These are phyloP conservation scores for Calocybe cyanea DNA, from an alignment of 768 basidiomycete species.

Conservation along the genomic window DNA sequence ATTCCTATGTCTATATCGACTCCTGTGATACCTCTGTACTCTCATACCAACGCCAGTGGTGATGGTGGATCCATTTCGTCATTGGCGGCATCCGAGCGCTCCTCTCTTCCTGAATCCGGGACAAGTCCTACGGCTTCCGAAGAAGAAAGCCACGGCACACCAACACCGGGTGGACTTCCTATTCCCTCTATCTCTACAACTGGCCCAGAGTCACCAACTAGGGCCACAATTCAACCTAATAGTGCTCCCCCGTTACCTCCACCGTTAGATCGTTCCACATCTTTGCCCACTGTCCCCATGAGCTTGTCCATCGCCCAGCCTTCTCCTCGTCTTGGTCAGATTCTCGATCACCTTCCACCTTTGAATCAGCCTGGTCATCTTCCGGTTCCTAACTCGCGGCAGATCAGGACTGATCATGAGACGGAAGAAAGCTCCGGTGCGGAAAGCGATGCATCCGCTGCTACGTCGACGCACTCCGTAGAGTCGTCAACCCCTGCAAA, in stretches of 20 bases:
- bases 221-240: slow-evolving; percentile 17
- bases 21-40: slow-evolving; percentile 33
- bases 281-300: slow-evolving; percentile 5
- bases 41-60: slow-evolving; percentile 23
- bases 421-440: slow-evolving; percentile 37
- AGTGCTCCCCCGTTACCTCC: slow-evolving; percentile 1
- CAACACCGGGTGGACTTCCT: slow-evolving; percentile 37
- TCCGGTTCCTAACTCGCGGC: slow-evolving; percentile 3
- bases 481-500: slow-evolving; percentile 13
- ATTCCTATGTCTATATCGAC: slow-evolving; percentile 38
- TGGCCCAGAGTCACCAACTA: slow-evolving; percentile 35
- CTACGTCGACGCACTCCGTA: slow-evolving; percentile 18
- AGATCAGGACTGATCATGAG: slow-evolving; percentile 18
- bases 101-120: slow-evolving; percentile 22
- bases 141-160: slow-evolving; percentile 2
- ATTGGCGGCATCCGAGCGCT: slow-evolving; percentile 28
- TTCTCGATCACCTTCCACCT: slow-evolving; percentile 14
- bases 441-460: slow-evolving; percentile 38
- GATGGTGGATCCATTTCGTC: slow-evolving; percentile 36
- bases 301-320: slow-evolving; percentile 9
- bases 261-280: slow-evolving; percentile 1
- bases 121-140: slow-evolving; percentile 17
- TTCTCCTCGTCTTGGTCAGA: slow-evolving; percentile 14
- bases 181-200: slow-evolving; percentile 57
- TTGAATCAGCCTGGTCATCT: background rate